Evolutionary conservation across 805 yeast species (phyloP), one percentile per base, ranked within the genome.

Genomic region (Diddensiella caesifluorescens): DNA sequence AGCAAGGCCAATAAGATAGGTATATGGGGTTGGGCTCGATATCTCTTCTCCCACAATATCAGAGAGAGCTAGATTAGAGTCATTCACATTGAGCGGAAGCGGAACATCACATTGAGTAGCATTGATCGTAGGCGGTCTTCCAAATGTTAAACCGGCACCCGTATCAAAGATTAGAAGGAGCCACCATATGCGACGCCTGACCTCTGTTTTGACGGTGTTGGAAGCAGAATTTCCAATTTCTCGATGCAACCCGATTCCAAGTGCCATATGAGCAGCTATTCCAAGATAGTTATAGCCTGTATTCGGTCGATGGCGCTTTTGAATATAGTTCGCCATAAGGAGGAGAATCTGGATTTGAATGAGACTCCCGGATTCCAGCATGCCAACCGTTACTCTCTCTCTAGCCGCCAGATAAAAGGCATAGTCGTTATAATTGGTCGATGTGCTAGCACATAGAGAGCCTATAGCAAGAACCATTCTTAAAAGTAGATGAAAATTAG

Each of bases 221-320:
- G 64, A 44, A 38, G 62, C 56, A 66, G 61, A 62, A 20, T 61
- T 64, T 3, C 69, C 57, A 45, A 74, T 69, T 45, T 78, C 82
- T 40, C 72, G 73, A 52, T 77, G 74, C 19, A 80, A 59, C 3
- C 86, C 88, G 31, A 80, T 56, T 0, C 82, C 78, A 50, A 76
- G 63, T 0, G 86, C 84, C 81, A 80, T 78, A 47, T 82, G 64
- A 6, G 77, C 71, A 0, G 83, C 80, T 13, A 77, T 61, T 9
- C 87, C 86, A 23, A 78, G 61, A 48, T 74, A 77, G 51, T 76
- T 76, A 81, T 84, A 80, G 19, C 81, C 80, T 0, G 84, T 72
- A 57, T 79, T 79, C 41, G 82, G 80, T 50, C 75, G 76, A 51
- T 78, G 75, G 36, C 82, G 67, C 59, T 77, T 77, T 53, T 77